Evolutionary conservation across 1,139 yeast species (phyloP).

Genomic region (Geotrichum armillariae): DNA sequence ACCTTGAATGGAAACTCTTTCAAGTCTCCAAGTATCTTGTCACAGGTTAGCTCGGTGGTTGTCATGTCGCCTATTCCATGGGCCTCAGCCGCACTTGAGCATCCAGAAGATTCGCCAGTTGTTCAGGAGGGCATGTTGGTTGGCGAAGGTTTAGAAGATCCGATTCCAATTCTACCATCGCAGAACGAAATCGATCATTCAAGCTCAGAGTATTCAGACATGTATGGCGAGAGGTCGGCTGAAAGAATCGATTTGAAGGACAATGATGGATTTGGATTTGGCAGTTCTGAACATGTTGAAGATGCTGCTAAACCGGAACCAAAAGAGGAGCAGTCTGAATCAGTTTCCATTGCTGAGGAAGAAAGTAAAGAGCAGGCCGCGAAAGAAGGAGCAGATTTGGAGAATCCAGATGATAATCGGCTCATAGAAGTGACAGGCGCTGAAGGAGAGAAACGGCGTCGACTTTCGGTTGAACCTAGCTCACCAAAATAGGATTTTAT

Average conservation of each 20-base stretch:
- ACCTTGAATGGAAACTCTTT: not conserved
- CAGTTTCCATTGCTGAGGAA: not conserved
- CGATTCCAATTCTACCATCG: not conserved
- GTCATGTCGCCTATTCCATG: constrained; percentile 23
- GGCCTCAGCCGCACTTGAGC: constrained; percentile 10
- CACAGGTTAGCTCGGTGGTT: constrained; percentile 18
- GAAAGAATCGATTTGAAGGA: too few relatives aligned
- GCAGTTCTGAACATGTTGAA: constrained; percentile 1
- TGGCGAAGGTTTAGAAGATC: constrained; percentile 2
- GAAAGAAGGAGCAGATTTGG: not conserved
- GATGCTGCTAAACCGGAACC: not conserved
- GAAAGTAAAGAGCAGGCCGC: not conserved
- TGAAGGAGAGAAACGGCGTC: constrained; percentile 19
- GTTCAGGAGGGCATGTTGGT: not conserved
- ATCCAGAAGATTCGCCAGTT: not conserved
- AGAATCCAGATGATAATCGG: not conserved
- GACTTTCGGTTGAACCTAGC: constrained; percentile 10
- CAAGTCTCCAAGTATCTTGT: constrained; percentile 3
- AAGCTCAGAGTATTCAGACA: too few relatives aligned
- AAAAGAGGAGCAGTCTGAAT: not conserved
- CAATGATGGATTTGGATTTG: not conserved
- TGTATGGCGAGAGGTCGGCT: too few relatives aligned
- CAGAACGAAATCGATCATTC: not conserved
- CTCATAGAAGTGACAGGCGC: constrained; percentile 10
- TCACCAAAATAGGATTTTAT: not conserved